A percentile compares a stretch with the other conserved stretches of the same genome.
Evolutionary conservation across 1,284 basidiomycete species (phyloP).

Genomic region (Apiotrichum sp.): DNA sequence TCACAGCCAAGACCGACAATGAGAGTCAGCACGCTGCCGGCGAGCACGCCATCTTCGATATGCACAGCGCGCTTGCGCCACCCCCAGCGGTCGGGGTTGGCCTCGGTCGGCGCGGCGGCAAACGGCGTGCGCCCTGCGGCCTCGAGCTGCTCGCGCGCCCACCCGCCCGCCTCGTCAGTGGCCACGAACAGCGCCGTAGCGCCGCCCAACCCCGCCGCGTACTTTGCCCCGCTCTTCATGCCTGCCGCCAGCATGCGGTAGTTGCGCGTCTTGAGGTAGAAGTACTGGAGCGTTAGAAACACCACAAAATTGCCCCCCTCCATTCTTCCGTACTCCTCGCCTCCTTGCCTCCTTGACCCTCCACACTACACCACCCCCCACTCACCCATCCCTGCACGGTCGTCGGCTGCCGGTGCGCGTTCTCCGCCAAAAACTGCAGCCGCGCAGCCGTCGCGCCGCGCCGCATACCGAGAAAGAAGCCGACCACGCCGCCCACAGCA

Average conservation of each 20-base stretch:
- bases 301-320: background rate
- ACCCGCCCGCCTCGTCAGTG: slow-evolving; percentile 38
- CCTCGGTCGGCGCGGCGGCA: background rate
- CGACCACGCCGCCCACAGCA: slow-evolving; percentile 32
- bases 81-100: slow-evolving; percentile 19
- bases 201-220: slow-evolving; percentile 31
- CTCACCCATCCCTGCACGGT: slow-evolving; percentile 46
- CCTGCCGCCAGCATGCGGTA: slow-evolving; percentile 41
- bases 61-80: slow-evolving; percentile 31
- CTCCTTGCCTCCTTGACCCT: background rate
- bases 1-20: slow-evolving; percentile 33
- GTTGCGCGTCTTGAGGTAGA: slow-evolving; percentile 47
- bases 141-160: slow-evolving; percentile 25
- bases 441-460: slow-evolving; percentile 39
- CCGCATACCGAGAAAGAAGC: slow-evolving; percentile 39
- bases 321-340: background rate
- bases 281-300: slow-evolving; percentile 31
- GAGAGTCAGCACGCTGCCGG: slow-evolving; percentile 33
- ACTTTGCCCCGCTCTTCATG: slow-evolving; percentile 29
- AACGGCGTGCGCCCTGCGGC: background rate
- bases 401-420: slow-evolving; percentile 44
- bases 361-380: background rate
- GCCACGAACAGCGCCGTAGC: slow-evolving; percentile 33
- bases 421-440: slow-evolving; percentile 44
- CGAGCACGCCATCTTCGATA: slow-evolving; percentile 39